These are phyloP conservation scores for Xanthoparmelia taractica DNA, from an alignment of 495 filamentous ascomycete genomes.

Conservation along the genomic window DNA sequence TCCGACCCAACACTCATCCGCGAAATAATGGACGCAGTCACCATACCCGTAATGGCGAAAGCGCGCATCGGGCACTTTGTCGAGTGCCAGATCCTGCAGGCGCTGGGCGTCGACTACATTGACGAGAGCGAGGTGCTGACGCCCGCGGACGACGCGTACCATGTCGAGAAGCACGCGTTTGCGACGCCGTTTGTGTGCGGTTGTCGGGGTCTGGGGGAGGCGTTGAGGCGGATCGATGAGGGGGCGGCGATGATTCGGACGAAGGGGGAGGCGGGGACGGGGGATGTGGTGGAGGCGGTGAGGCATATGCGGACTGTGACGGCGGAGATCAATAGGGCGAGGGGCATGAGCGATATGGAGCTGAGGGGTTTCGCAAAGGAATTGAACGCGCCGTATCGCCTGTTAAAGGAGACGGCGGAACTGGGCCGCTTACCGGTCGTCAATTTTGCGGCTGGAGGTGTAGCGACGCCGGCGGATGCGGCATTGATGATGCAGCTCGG, in stretches of 20 bases:
- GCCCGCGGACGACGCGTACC: slow-evolving; percentile 81
- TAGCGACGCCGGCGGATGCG: slow-evolving; percentile 93
- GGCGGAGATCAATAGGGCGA: slow-evolving; percentile 69
- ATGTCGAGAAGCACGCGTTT: slow-evolving; percentile 84
- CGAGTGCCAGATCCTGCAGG: slow-evolving; percentile 96
- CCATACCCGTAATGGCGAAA: slow-evolving; percentile 99
- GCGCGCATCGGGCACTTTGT: slow-evolving; percentile 96
- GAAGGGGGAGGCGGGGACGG: slow-evolving; percentile 97
- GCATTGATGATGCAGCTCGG: slow-evolving; percentile 99
- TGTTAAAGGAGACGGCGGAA: slow-evolving; percentile 79
- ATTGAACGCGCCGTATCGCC: slow-evolving; percentile 61
- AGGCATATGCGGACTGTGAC: slow-evolving; percentile 91
- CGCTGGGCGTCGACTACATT: slow-evolving; percentile 92
- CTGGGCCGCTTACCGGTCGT: slow-evolving; percentile 87
- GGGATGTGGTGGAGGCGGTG: slow-evolving; percentile 94
- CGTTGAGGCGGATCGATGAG: slow-evolving; percentile 82
- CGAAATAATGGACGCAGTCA: slow-evolving; percentile 94
- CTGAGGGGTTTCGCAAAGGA: slow-evolving; percentile 73
- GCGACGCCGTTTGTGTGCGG: slow-evolving; percentile 91
- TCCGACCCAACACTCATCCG: slow-evolving; percentile 92
- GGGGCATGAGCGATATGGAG: slow-evolving; percentile 62
- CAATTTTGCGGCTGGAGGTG: slow-evolving; percentile 96
- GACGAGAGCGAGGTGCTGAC: slow-evolving; percentile 97
- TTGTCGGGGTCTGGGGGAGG: slow-evolving; percentile 91
- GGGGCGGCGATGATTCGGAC: slow-evolving; percentile 98